phyloP scores from a whole-genome alignment of 805 yeast genomes.

The Lipomyces yamanashiensis region DNA sequence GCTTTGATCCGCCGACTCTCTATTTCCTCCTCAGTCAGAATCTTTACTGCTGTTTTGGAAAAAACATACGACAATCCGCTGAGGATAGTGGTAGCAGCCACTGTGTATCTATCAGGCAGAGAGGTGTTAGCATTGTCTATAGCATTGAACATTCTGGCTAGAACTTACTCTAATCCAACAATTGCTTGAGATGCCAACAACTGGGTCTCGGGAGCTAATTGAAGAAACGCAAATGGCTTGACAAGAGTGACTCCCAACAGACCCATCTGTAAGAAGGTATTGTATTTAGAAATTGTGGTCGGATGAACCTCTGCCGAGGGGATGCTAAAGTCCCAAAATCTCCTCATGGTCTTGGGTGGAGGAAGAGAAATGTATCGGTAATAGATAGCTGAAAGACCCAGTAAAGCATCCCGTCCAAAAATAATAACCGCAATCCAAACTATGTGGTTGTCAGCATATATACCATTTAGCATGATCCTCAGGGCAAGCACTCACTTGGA shows the following conservation, averaged over 20 bases:
- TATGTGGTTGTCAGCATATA: neutral
- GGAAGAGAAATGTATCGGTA: conserved; percentile 76
- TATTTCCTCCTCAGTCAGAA: conserved; percentile 43
- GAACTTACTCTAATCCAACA: conserved; percentile 29
- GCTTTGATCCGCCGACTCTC: conserved; percentile 41
- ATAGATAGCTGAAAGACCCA: conserved; percentile 73
- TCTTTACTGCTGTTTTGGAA: conserved; percentile 69
- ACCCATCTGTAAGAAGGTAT: conserved; percentile 91
- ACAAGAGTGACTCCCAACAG: conserved; percentile 71
- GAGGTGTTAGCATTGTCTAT: neutral
- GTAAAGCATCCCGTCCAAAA: conserved; percentile 78
- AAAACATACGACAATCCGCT: conserved; percentile 82
- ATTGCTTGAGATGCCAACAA: conserved; percentile 39
- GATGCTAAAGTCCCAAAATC: conserved; percentile 78
- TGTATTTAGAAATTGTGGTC: conserved; percentile 63
- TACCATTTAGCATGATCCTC: neutral
- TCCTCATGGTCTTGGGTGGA: conserved; percentile 68
- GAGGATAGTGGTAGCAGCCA: conserved; percentile 70
- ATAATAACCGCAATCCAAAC: conserved; percentile 67
- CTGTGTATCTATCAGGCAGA: conserved; percentile 50
- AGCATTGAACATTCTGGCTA: neutral
- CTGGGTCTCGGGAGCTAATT: conserved; percentile 45
- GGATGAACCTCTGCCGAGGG: conserved; percentile 90
- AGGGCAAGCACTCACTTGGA: conserved; percentile 51
- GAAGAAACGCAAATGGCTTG: conserved; percentile 54